Evolutionary conservation across 345 rosid species (phyloP).

Genomic region (Eucalyptus cloeziana): DNA sequence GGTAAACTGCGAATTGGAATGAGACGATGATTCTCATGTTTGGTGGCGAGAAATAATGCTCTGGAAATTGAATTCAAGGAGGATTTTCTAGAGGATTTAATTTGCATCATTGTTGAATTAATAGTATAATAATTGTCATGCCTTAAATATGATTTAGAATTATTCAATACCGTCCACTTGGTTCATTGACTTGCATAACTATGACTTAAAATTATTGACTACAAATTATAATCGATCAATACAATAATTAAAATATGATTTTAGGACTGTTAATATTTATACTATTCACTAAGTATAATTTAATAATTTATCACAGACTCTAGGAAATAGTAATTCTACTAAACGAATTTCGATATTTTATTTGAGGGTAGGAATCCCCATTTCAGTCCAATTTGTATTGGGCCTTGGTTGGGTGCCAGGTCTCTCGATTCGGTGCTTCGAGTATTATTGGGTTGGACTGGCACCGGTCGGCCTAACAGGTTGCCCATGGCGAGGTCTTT

Average conservation of each 20-base stretch:
- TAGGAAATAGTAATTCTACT: not conserved
- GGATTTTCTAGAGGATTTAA: not conserved
- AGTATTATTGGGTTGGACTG: not conserved
- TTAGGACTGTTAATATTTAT: accelerated
- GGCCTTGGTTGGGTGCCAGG: not conserved
- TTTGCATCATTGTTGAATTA: not conserved
- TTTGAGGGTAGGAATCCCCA: not conserved
- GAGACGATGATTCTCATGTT: not conserved
- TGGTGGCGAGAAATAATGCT: not conserved
- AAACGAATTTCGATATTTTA: not conserved
- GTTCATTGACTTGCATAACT: not conserved
- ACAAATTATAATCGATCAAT: not conserved
- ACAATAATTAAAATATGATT: not conserved
- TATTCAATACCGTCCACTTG: not conserved
- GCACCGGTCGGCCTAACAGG: not conserved
- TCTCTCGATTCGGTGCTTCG: not conserved
- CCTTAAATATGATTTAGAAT: not conserved
- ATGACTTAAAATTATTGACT: not conserved
- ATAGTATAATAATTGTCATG: not conserved
- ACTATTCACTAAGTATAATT: not conserved
- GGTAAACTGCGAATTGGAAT: not conserved
- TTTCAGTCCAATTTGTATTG: not conserved
- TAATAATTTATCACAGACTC: not conserved
- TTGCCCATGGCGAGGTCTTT: not conserved
- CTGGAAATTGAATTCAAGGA: not conserved